A percentile compares a stretch with the other conserved stretches of the same genome.
phyloP scores from a whole-genome alignment of 2,329 filamentous ascomycete genomes.

The Claviceps sp. region DNA sequence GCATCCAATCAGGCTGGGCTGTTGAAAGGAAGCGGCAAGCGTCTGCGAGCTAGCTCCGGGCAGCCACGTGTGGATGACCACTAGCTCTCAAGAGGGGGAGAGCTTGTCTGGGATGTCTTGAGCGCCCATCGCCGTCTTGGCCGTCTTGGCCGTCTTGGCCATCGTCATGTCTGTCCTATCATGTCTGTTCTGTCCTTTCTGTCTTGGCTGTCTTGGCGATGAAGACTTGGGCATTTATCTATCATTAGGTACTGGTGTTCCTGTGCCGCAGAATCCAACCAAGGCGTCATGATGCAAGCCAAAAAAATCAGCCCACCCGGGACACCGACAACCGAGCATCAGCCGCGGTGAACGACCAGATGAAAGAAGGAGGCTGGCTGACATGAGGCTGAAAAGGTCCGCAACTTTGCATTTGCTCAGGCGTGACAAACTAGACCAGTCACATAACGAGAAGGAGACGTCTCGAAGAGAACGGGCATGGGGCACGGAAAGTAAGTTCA shows the following conservation, averaged over 20 bases:
- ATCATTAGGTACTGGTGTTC: not conserved
- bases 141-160: too few relatives aligned
- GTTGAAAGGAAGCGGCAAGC: not conserved
- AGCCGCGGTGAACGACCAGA: not conserved
- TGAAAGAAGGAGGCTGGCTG: not conserved
- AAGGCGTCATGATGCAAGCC: not conserved
- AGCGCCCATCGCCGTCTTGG: too few relatives aligned
- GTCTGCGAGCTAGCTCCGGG: constrained; percentile 9
- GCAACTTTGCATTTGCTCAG: not conserved
- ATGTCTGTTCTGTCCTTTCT: too few relatives aligned
- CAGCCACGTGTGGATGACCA: constrained; percentile 10
- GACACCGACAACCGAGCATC: not conserved
- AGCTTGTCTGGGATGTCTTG: too few relatives aligned
- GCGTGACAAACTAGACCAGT: not conserved
- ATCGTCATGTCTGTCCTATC: too few relatives aligned
- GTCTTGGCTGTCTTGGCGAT: not conserved
- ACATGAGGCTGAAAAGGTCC: not conserved
- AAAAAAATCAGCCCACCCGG: not conserved
- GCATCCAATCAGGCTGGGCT: not conserved
- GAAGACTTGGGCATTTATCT: not conserved
- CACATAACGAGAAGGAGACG: too few relatives aligned
- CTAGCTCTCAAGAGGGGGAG: not conserved
- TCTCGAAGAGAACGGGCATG: too few relatives aligned
- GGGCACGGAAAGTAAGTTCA: too few relatives aligned
- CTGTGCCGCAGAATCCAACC: not conserved